Percentiles rank a stretch among this genome's conserved stretches.
Conservation (phyloP, 2,329 filamentous ascomycete genomes). For the Alternaria infectoria region DNA sequence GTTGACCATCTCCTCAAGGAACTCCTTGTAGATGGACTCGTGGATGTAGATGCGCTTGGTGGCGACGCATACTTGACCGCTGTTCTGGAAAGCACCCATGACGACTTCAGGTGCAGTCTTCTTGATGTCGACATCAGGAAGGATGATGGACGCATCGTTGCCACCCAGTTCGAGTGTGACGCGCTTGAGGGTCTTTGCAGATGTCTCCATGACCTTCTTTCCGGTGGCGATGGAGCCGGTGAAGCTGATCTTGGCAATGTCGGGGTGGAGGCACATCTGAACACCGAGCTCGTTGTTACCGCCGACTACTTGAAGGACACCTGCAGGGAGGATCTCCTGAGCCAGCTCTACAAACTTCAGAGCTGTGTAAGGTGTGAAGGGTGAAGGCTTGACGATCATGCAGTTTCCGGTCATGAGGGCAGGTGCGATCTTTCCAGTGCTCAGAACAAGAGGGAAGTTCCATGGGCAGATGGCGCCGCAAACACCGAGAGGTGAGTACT, state of each 20-base stretch:
- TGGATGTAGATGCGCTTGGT: slow-evolving; percentile 49
- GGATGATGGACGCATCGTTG: slow-evolving; percentile 67
- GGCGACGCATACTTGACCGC: slow-evolving; percentile 57
- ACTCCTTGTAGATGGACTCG: slow-evolving; percentile 47
- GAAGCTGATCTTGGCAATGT: slow-evolving; percentile 68
- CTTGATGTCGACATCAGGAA: slow-evolving; percentile 63
- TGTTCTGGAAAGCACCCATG: slow-evolving; percentile 61
- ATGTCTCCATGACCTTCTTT: slow-evolving; percentile 66
- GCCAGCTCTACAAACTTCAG: slow-evolving; percentile 68
- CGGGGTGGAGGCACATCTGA: slow-evolving; percentile 64
- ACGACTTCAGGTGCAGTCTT: slow-evolving; percentile 58
- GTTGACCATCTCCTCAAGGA: slow-evolving; percentile 51
- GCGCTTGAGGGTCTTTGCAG: slow-evolving; percentile 64
- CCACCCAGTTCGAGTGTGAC: slow-evolving; percentile 68
- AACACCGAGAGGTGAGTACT: slow-evolving; percentile 57
- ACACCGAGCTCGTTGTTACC: slow-evolving; percentile 68
- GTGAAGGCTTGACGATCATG: slow-evolving; percentile 64
- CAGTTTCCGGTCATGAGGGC: slow-evolving; percentile 64
- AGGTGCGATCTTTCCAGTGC: slow-evolving; percentile 62
- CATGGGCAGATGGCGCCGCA: slow-evolving; percentile 51
- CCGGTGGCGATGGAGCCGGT: slow-evolving; percentile 67
- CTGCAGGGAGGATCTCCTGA: slow-evolving; percentile 64
- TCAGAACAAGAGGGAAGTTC: slow-evolving; percentile 62
- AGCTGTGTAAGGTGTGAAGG: slow-evolving; percentile 63
- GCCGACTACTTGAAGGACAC: slow-evolving; percentile 67